Evolutionary conservation across 352 stramenopile species (phyloP), one percentile per base, ranked within the genome.

Genomic region (Pythium utonaiense): DNA sequence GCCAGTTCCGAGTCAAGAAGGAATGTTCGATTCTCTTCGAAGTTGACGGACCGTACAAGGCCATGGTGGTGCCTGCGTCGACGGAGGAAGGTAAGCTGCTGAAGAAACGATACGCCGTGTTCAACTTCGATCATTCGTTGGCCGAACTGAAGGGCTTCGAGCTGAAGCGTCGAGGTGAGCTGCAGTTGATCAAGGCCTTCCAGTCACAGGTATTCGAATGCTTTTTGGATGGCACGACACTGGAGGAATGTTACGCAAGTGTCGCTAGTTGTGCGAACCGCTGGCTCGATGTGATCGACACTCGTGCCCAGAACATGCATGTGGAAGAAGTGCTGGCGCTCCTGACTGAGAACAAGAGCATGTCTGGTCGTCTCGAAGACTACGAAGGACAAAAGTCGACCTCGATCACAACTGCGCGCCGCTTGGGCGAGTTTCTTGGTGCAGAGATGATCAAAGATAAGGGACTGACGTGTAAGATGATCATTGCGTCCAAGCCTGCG

Each of bases 11-110:
- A 31, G 98, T 81, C 19, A 82, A 93, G 31, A 95, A 86, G 22
- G 97, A 99, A 64, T 99, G 96, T 64, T 99, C 95, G 9, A 99
- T 99, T 66, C 97, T 98, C 60, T 99, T 99, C 67, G 97, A 99
- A 75, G 86, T 99, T 9, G 97, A 99, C 75, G 97, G 97, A 3
- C 97, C 97, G 12, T 99, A 99, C 67, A 92, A 91, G 52, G 96
- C 87, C 28, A 99, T 99, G 97, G 95, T 99, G 30, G 70, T 99
- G 16, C 97, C 97, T 8, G 94, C 97, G 17, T 98, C 93, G 33
- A 99, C 97, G 0, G 97, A 99, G 74, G 97, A 99, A 78, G 97
- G 97, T 21, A 97, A 96, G 45, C 74, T 99, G 19, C 69, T 99
- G 27, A 99, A 99, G 71, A 99, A 99, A 71, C 88, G 97, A 21